Conservation (phyloP, 23 red algal genomes). For the Cyanidiococcus yangmingshanensis region DNA sequence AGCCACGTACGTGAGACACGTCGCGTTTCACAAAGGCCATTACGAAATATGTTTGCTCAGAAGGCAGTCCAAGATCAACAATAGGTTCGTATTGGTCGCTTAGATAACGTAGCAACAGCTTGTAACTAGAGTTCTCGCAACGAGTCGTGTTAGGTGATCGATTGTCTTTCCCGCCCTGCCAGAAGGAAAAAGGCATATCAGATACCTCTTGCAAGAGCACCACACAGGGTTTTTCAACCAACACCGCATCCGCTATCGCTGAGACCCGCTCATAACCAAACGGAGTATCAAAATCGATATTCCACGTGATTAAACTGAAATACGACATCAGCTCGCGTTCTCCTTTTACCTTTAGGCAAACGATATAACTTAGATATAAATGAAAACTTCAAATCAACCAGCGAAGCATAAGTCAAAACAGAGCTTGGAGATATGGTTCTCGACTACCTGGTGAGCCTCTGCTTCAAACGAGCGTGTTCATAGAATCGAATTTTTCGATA, state of each 20-base stretch:
- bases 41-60: neutral
- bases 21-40: neutral
- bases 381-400: too few relatives aligned
- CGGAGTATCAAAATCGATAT: neutral
- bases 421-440: too few relatives aligned
- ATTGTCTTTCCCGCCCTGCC: neutral
- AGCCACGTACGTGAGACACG: neutral
- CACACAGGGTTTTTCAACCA: neutral
- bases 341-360: too few relatives aligned
- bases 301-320: neutral
- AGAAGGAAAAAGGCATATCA: neutral
- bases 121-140: neutral
- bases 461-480: too few relatives aligned
- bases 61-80: neutral
- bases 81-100: neutral
- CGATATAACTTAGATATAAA: too few relatives aligned
- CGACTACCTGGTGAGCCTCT: too few relatives aligned
- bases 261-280: neutral
- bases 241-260: neutral
- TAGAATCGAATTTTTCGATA: too few relatives aligned
- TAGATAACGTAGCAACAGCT: neutral
- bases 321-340: too few relatives aligned
- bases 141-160: neutral
- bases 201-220: constrained; percentile 16
- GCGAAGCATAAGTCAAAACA: too few relatives aligned